These are phyloP conservation scores for Nicotiana tomentosiformis DNA, from an alignment of 257 asterid species.

Conservation along the genomic window DNA sequence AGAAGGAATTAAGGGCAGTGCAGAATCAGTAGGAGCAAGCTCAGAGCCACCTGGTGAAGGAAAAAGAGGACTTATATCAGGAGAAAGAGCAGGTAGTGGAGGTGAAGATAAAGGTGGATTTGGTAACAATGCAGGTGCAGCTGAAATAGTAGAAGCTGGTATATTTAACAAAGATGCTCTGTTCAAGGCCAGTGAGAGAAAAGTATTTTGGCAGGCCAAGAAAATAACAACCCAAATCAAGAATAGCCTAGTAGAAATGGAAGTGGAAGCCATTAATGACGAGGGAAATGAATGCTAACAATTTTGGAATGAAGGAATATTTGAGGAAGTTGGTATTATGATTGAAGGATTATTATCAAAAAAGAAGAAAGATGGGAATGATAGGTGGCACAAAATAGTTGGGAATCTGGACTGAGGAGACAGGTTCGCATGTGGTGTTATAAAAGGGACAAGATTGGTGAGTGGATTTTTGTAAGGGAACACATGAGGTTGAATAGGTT, in stretches of 20 bases:
- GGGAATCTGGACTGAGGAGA: slow-evolving; percentile 8
- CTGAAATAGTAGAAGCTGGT: slow-evolving; percentile 70
- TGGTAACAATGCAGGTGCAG: slow-evolving; percentile 79
- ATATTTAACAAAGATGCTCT: slow-evolving; percentile 1
- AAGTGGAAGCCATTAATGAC: slow-evolving; percentile 45
- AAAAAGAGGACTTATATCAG: slow-evolving; percentile 68
- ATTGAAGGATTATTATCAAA: neutral
- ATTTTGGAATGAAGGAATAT: neutral
- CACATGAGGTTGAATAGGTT: slow-evolving; percentile 52
- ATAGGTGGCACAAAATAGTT: slow-evolving; percentile 15
- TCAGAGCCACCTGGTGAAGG: slow-evolving; percentile 73
- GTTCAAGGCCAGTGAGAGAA: slow-evolving; percentile 9
- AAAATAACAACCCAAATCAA: slow-evolving; percentile 20
- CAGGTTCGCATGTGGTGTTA: slow-evolving; percentile 30
- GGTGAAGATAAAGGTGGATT: slow-evolving; percentile 44
- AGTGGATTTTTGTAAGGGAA: slow-evolving; percentile 26
- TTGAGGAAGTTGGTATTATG: neutral
- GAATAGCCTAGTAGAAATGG: slow-evolving; percentile 4
- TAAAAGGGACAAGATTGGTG: slow-evolving; percentile 49
- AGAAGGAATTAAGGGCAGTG: slow-evolving; percentile 71
- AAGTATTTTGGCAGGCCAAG: neutral
- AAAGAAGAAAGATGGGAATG: slow-evolving; percentile 7
- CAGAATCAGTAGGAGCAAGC: slow-evolving; percentile 65
- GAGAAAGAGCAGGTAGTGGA: slow-evolving; percentile 49
- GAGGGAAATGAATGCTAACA: slow-evolving; percentile 6